Conservation (phyloP, 208 protist genomes). For the Angomonas ambiguus region DNA sequence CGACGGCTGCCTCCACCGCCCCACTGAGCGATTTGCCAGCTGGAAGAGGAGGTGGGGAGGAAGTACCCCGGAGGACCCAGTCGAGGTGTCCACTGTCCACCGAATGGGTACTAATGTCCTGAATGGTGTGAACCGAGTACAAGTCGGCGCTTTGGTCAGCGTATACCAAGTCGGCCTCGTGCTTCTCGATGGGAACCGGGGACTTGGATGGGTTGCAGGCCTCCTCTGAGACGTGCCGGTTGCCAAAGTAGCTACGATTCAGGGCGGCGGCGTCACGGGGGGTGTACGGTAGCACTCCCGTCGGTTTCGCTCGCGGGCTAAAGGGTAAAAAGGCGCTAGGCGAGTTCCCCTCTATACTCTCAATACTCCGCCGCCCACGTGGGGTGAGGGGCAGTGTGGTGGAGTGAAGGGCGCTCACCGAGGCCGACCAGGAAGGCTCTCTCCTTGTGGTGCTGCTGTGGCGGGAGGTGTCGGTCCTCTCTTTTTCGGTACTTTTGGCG, state of each 20-base stretch:
- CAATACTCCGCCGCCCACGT: not conserved
- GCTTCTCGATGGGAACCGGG: slow-evolving; percentile 11
- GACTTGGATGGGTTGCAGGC: slow-evolving; percentile 39
- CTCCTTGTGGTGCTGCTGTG: not conserved
- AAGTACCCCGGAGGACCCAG: slow-evolving; percentile 10
- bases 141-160: not conserved
- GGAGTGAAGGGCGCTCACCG: not conserved
- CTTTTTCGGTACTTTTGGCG: not conserved
- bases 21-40: too few relatives aligned
- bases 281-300: slow-evolving; percentile 29
- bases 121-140: not conserved
- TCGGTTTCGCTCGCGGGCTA: slow-evolving; percentile 17
- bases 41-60: too few relatives aligned
- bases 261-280: slow-evolving; percentile 43
- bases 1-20: too few relatives aligned
- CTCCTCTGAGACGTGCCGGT: slow-evolving; percentile 25
- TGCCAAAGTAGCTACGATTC: slow-evolving; percentile 46
- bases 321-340: slow-evolving; percentile 44
- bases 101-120: slow-evolving; percentile 33
- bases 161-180: not conserved
- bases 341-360: slow-evolving; percentile 21
- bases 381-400: not conserved
- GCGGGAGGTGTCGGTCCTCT: not conserved
- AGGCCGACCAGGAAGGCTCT: slow-evolving; percentile 6
- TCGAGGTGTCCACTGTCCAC: slow-evolving; percentile 38